Percentiles rank a stretch among this genome's conserved stretches.
phyloP scores from a whole-genome alignment of 2,329 filamentous ascomycete genomes.

The Mycosphaerella sp. region DNA sequence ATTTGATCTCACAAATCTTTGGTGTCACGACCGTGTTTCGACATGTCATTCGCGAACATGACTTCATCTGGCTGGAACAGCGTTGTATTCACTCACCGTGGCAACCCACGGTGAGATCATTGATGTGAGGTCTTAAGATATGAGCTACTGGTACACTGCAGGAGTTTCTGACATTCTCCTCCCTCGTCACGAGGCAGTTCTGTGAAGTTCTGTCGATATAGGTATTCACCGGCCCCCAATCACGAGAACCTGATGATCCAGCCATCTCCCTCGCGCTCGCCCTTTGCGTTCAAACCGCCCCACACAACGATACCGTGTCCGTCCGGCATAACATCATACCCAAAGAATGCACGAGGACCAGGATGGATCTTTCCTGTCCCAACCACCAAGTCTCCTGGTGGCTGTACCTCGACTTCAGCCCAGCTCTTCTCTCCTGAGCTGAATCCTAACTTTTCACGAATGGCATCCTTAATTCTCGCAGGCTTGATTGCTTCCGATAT shows the following conservation, averaged over 20 bases:
- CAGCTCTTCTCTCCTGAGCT: constrained; percentile 38
- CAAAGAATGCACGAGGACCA: constrained; percentile 39
- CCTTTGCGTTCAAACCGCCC: constrained; percentile 41
- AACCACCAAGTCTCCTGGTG: constrained; percentile 31
- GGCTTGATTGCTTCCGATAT: constrained; percentile 34
- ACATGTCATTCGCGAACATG: no score
- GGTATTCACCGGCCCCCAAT: background rate
- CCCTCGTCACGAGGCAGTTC: background rate
- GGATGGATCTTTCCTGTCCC: constrained; percentile 41
- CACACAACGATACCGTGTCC: constrained; percentile 37
- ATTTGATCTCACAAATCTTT: no score
- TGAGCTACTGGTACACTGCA: background rate
- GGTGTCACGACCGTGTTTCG: no score
- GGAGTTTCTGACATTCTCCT: background rate
- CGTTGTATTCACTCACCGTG: no score
- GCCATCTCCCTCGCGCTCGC: constrained; percentile 40
- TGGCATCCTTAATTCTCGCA: constrained; percentile 41
- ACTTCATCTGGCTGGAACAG: no score
- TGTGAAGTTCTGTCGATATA: constrained; percentile 1
- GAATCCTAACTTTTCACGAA: constrained; percentile 37
- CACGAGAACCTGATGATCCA: constrained; percentile 36
- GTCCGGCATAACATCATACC: constrained; percentile 35
- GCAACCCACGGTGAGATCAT: no score
- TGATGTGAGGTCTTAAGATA: no score
- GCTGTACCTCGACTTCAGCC: constrained; percentile 38